A percentile compares a stretch with the other conserved stretches of the same genome.
phyloP scores from a whole-genome alignment of 441 rosid genomes.

The Dalechampia spathulata region DNA sequence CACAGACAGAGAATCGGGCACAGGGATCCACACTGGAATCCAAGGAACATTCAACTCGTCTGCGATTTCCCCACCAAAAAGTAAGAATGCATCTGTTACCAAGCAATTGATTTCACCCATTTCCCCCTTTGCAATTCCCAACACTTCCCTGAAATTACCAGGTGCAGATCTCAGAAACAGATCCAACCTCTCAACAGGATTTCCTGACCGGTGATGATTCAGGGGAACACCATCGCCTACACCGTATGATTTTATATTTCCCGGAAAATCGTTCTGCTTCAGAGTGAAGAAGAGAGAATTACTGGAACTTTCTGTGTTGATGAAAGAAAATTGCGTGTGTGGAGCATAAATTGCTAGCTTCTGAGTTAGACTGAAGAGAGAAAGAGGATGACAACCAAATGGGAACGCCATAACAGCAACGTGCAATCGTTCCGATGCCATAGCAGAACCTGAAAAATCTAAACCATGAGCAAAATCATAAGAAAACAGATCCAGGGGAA shows the following conservation, averaged over 20 bases:
- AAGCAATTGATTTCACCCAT: slow-evolving; percentile 20
- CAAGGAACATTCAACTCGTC: slow-evolving; percentile 28
- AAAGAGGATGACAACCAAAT: not conserved
- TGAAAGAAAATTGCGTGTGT: too few species aligned
- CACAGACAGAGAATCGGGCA: slow-evolving; percentile 31
- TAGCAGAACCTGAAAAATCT: too few species aligned
- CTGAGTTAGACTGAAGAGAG: too few species aligned
- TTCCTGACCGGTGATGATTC: slow-evolving; percentile 3
- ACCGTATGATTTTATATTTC: slow-evolving; percentile 20
- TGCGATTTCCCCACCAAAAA: slow-evolving; percentile 41
- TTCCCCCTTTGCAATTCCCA: slow-evolving; percentile 16
- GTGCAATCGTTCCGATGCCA: too few species aligned
- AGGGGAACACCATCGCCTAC: slow-evolving; percentile 9
- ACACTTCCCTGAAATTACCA: slow-evolving; percentile 6
- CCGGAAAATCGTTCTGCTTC: not conserved
- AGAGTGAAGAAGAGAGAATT: slow-evolving; percentile 8
- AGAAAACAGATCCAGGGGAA: too few species aligned
- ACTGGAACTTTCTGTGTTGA: slow-evolving; percentile 20
- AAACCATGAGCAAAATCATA: too few species aligned
- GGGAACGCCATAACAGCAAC: slow-evolving; percentile 1
- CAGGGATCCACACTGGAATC: slow-evolving; percentile 38
- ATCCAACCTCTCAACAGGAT: slow-evolving; percentile 21
- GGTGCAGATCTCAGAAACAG: slow-evolving; percentile 21
- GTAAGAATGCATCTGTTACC: slow-evolving; percentile 33
- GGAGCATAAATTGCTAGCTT: too few species aligned